phyloP scores from a whole-genome alignment of 2,329 filamentous ascomycete genomes.

The Colletotrichum liriopes region DNA sequence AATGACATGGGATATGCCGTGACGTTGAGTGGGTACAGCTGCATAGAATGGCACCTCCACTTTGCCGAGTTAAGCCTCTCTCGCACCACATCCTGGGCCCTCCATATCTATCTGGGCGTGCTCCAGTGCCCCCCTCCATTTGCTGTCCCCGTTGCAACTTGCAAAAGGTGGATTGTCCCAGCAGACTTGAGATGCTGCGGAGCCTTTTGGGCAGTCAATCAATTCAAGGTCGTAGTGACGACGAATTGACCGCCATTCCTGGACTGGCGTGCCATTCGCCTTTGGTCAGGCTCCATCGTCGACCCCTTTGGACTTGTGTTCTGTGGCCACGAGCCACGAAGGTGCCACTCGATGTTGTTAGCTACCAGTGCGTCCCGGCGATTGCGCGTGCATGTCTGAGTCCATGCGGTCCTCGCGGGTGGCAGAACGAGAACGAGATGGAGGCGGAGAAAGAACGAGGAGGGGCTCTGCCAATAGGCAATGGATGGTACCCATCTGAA shows the following conservation, averaged over 20 bases:
- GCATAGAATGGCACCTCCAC: conserved; percentile 17
- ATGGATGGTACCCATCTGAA: conserved; percentile 2
- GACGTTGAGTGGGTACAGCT: conserved; percentile 27
- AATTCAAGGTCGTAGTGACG: conserved; percentile 24
- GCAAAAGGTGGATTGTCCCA: conserved; percentile 23
- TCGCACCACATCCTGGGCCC: conserved; percentile 12
- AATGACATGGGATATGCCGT: conserved; percentile 38
- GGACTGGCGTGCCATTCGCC: conserved; percentile 23
- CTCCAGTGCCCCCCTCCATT: conserved; percentile 12
- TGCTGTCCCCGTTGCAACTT: conserved; percentile 22
- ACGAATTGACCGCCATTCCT: conserved; percentile 33
- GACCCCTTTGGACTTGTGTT: conserved; percentile 5
- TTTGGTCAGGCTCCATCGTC: conserved; percentile 8
- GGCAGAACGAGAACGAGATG: neutral
- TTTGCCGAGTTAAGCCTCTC: conserved; percentile 36
- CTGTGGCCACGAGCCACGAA: conserved; percentile 13
- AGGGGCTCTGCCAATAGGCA: neutral
- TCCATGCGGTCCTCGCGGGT: conserved; percentile 2
- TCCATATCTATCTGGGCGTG: conserved; percentile 30
- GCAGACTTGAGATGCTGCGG: conserved; percentile 20
- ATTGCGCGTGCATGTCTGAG: conserved; percentile 2
- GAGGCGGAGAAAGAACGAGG: neutral
- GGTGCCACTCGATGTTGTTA: conserved; percentile 6
- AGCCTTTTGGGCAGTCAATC: conserved; percentile 13
- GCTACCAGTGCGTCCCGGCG: conserved; percentile 3